These are phyloP conservation scores for Tuber indicum DNA, from an alignment of 495 filamentous ascomycete species.

Conservation along the genomic window DNA sequence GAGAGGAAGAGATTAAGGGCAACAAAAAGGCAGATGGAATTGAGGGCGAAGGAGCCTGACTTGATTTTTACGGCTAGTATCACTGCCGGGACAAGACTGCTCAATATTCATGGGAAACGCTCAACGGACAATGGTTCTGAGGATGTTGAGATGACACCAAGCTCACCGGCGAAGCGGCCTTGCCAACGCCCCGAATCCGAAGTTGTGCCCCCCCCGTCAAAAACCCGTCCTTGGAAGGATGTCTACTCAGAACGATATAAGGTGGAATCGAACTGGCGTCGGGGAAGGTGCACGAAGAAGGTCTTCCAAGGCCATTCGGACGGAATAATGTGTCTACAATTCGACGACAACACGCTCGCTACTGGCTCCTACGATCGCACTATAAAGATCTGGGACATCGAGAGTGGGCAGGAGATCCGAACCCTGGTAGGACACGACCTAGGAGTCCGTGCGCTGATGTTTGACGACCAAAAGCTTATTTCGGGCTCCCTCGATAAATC, in stretches of 20 bases:
- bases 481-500: conserved; percentile 74
- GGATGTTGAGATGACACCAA: conserved; percentile 20
- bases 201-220: conserved; percentile 39
- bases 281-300: conserved; percentile 75
- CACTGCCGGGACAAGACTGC: conserved; percentile 32
- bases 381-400: conserved; percentile 92
- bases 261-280: conserved; percentile 93
- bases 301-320: conserved; percentile 84
- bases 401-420: conserved; percentile 75
- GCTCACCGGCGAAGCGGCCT: conserved; percentile 32
- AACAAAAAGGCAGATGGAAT: conserved; percentile 76
- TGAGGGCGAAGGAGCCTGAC: conserved; percentile 54
- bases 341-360: conserved; percentile 84
- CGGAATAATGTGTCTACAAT: conserved; percentile 92
- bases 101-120: conserved; percentile 45
- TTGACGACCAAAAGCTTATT: conserved; percentile 85
- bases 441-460: conserved; percentile 82
- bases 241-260: conserved; percentile 83
- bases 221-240: conserved; percentile 75
- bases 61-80: conserved; percentile 35
- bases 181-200: conserved; percentile 39
- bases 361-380: conserved; percentile 93
- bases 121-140: conserved; percentile 13
- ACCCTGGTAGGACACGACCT: conserved; percentile 73
- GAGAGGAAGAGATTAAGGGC: conserved; percentile 82